A percentile compares a stretch with the other conserved stretches of the same genome.
These are phyloP conservation scores for Penicillium sumatraense DNA, from an alignment of 2,329 filamentous ascomycete genomes.

Conservation along the genomic window DNA sequence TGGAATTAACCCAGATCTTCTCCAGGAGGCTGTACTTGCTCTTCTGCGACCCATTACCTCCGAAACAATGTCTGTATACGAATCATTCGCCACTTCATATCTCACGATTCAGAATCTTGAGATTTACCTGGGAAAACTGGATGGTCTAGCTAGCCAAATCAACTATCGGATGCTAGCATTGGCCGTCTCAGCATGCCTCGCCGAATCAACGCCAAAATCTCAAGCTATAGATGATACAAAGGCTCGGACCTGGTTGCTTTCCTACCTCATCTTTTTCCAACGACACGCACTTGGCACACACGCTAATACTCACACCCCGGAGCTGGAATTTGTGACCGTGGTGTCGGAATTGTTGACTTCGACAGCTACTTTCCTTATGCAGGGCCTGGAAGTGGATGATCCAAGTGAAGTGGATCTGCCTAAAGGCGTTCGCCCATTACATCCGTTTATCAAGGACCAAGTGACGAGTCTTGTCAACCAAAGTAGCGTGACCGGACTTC, in stretches of 20 bases:
- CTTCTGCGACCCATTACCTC: conserved; percentile 49
- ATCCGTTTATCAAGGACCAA: conserved; percentile 66
- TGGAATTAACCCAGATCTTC: conserved; percentile 21
- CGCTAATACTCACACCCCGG: conserved; percentile 46
- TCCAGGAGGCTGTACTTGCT: conserved; percentile 45
- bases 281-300: conserved; percentile 50
- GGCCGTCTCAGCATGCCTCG: conserved; percentile 40
- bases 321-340: conserved; percentile 60
- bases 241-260: conserved; percentile 60
- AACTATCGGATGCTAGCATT: conserved; percentile 56
- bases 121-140: conserved; percentile 42
- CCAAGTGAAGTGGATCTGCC: conserved; percentile 30
- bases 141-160: conserved; percentile 51
- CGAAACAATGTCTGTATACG: conserved; percentile 50
- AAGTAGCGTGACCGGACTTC: conserved; percentile 69
- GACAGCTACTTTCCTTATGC: conserved; percentile 59
- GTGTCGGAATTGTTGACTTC: conserved; percentile 62
- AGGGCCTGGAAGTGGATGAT: conserved; percentile 51
- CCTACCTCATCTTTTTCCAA: conserved; percentile 64
- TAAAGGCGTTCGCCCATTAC: conserved; percentile 37
- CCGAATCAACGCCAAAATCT: conserved; percentile 26
- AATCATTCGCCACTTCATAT: conserved; percentile 51
- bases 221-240: conserved; percentile 41
- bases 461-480: conserved; percentile 75
- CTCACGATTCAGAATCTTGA: conserved; percentile 51